Conservation (phyloP, 495 filamentous ascomycete genomes). For the Penicillium robsamsonii region DNA sequence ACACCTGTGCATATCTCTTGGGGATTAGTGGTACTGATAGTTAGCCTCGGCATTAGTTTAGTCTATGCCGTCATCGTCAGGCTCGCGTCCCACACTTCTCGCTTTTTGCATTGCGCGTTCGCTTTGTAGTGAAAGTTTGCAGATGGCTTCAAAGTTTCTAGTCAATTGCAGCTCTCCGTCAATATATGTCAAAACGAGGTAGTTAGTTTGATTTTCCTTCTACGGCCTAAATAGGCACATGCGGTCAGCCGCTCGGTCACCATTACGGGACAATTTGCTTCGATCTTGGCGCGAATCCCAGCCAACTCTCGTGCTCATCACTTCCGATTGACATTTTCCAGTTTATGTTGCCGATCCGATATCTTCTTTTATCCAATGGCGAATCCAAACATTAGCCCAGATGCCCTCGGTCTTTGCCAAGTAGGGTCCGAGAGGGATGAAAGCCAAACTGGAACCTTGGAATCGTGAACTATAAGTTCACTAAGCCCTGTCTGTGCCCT, state of each 20-base stretch:
- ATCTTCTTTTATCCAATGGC: constrained; percentile 7
- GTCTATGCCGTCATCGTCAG: constrained; percentile 29
- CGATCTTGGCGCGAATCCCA: constrained; percentile 19
- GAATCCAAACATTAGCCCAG: background rate
- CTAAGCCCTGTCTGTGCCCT: background rate
- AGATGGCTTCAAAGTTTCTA: background rate
- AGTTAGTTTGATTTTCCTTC: background rate
- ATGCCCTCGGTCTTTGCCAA: background rate
- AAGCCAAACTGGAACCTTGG: background rate
- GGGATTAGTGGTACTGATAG: constrained; percentile 10
- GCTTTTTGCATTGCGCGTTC: constrained; percentile 7
- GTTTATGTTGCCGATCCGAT: constrained; percentile 24
- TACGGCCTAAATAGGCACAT: constrained; percentile 8
- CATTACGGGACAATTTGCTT: constrained; percentile 12
- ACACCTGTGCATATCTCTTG: constrained; percentile 2
- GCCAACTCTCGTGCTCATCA: constrained; percentile 16
- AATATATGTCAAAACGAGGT: background rate
- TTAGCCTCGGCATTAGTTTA: constrained; percentile 20
- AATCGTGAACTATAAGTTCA: background rate
- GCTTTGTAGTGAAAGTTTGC: background rate
- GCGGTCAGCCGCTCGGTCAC: constrained; percentile 22
- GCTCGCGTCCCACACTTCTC: constrained; percentile 26
- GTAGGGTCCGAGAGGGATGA: background rate
- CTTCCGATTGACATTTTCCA: constrained; percentile 11
- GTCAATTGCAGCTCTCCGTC: background rate